Conservation (phyloP, 1,284 basidiomycete species). For the Malassezia equina region DNA sequence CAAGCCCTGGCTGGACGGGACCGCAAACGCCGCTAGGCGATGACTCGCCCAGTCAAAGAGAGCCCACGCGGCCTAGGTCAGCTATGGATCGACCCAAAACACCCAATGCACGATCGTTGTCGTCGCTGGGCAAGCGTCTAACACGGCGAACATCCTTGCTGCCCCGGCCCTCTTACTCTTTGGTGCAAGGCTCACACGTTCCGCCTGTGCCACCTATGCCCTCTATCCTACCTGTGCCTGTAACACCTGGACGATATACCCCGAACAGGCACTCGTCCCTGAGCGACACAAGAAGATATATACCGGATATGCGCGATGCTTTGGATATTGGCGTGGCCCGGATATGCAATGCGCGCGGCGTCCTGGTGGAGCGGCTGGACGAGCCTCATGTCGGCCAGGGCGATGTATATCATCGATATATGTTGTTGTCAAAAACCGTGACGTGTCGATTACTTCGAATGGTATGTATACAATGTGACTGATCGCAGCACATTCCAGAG, state of each 20-base stretch:
- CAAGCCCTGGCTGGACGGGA: background rate
- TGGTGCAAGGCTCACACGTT: background rate
- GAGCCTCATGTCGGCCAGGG: conserved; percentile 56
- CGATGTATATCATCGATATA: conserved; percentile 69
- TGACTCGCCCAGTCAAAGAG: background rate
- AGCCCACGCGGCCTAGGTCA: background rate
- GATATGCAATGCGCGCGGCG: conserved; percentile 62
- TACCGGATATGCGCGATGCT: conserved; percentile 66
- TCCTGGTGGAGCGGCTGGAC: conserved; percentile 68
- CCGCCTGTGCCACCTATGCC: conserved; percentile 1
- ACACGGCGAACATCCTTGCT: conserved; percentile 8
- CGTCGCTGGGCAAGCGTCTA: background rate
- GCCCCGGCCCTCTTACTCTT: conserved; percentile 1
- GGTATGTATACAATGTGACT: conserved; percentile 44
- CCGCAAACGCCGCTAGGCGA: background rate
- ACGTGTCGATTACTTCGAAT: conserved; percentile 65
- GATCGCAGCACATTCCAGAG: conserved; percentile 39
- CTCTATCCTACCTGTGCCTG: background rate
- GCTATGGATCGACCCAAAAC: background rate
- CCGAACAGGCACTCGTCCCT: background rate
- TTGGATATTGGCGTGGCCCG: conserved; percentile 67
- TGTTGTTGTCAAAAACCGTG: conserved; percentile 59
- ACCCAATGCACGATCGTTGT: background rate
- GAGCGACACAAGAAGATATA: conserved; percentile 51
- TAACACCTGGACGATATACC: background rate